Percentiles rank a stretch among this genome's conserved stretches.
Conservation (phyloP, 495 filamentous ascomycete species). For the Lineolata rhizophorae region DNA sequence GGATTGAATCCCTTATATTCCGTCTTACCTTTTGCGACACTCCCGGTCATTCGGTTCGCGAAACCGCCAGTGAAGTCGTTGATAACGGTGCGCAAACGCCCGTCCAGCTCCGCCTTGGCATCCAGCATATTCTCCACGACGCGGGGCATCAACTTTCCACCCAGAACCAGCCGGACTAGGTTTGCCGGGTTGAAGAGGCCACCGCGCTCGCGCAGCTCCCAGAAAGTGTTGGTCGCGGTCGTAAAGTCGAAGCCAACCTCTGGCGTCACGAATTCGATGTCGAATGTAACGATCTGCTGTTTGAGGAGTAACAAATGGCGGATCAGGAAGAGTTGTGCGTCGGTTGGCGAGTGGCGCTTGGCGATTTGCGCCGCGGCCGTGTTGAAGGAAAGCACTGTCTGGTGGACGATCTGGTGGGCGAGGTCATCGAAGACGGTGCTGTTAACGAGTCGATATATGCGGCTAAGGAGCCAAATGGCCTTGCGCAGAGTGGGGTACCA, state of each 20-base stretch:
- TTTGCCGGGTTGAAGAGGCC: constrained; percentile 40
- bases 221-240: constrained; percentile 56
- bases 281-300: constrained; percentile 76
- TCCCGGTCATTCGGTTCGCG: constrained; percentile 31
- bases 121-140: constrained; percentile 26
- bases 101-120: constrained; percentile 50
- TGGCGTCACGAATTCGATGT: constrained; percentile 65
- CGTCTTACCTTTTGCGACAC: constrained; percentile 19
- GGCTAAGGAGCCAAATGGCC: constrained; percentile 61
- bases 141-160: constrained; percentile 8
- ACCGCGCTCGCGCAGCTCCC: constrained; percentile 45
- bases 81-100: constrained; percentile 51
- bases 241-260: constrained; percentile 56
- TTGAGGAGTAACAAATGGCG: constrained; percentile 81
- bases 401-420: constrained; percentile 56
- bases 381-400: constrained; percentile 45
- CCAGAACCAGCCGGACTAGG: constrained; percentile 25
- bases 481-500: constrained; percentile 52
- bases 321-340: constrained; percentile 71
- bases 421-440: constrained; percentile 58
- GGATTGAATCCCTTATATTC: constrained; percentile 14
- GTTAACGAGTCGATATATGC: constrained; percentile 68
- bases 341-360: constrained; percentile 23
- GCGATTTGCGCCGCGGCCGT: constrained; percentile 26
- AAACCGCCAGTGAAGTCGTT: constrained; percentile 50